A percentile compares a stretch with the other conserved stretches of the same genome.
phyloP scores from a whole-genome alignment of 2,329 filamentous ascomycete species.

The Talaromyces pinophilus region DNA sequence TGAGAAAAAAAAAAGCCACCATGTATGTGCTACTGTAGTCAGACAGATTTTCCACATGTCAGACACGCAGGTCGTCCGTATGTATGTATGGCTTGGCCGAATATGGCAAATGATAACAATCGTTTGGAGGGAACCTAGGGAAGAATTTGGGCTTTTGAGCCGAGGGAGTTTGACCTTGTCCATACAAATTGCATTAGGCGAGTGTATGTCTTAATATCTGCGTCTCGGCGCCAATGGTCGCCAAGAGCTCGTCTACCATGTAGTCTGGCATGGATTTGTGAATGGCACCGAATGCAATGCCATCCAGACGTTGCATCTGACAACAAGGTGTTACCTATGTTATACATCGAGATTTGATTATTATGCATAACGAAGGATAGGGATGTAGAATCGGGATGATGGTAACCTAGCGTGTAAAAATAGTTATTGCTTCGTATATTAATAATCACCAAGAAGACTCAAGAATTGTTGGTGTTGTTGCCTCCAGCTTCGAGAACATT shows the following conservation, averaged over 20 bases:
- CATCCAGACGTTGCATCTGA: constrained; percentile 1
- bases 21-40: constrained; percentile 5
- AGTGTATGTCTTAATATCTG: neutral
- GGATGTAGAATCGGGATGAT: neutral
- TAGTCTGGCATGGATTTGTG: neutral
- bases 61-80: neutral
- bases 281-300: neutral
- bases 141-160: constrained; percentile 3
- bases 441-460: neutral
- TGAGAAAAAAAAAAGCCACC: neutral
- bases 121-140: neutral
- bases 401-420: neutral
- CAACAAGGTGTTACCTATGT: neutral
- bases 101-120: constrained; percentile 1
- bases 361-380: constrained; percentile 8
- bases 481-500: neutral
- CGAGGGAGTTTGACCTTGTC: neutral
- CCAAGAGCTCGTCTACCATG: neutral
- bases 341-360: neutral
- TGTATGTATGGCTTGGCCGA: neutral
- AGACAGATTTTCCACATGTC: constrained; percentile 13
- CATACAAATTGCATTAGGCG: neutral
- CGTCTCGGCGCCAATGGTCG: neutral
- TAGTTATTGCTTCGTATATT: neutral
- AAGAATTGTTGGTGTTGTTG: neutral